A percentile compares a stretch with the other conserved stretches of the same genome.
Evolutionary conservation across 257 asterid species (phyloP).

Genomic region (Primulina tabacum): DNA sequence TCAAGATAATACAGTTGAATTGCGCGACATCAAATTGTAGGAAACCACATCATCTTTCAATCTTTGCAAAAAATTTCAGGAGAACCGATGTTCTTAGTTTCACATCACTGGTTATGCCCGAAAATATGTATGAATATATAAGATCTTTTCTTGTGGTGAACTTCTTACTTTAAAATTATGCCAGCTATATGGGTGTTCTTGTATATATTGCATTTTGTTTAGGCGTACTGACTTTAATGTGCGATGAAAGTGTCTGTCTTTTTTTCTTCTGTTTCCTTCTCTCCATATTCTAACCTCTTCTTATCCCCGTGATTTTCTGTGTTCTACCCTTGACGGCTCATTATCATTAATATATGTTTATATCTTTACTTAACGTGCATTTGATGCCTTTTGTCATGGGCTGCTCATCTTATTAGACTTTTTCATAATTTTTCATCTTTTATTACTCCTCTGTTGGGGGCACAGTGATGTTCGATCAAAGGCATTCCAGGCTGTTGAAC

Average conservation of each 20-base stretch:
- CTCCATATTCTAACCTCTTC: conserved; percentile 8
- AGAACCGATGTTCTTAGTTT: neutral
- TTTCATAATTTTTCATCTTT: conserved; percentile 12
- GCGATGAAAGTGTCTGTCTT: neutral
- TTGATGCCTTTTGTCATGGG: conserved; percentile 18
- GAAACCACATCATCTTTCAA: conserved; percentile 12
- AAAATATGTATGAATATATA: too few species aligned
- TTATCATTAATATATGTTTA: conserved; percentile 1
- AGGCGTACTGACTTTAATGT: neutral
- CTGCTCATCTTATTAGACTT: conserved; percentile 12
- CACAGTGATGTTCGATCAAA: conserved; percentile 83
- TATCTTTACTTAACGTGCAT: conserved; percentile 14
- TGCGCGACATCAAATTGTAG: neutral
- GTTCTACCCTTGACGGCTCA: conserved; percentile 4
- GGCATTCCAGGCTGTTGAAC: conserved; percentile 95
- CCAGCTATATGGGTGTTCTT: neutral
- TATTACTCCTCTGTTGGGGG: conserved; percentile 22
- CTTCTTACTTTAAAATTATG: neutral
- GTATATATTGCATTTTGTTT: neutral
- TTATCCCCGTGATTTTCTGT: conserved; percentile 17
- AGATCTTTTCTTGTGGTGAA: too few species aligned
- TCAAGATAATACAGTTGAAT: conserved; percentile 4
- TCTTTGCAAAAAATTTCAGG: conserved; percentile 7
- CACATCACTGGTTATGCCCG: too few species aligned
- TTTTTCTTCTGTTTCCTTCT: conserved; percentile 6